These are phyloP conservation scores for Amaranthus palmeri DNA, from an alignment of 148 eudicot genomes.

Conservation along the genomic window DNA sequence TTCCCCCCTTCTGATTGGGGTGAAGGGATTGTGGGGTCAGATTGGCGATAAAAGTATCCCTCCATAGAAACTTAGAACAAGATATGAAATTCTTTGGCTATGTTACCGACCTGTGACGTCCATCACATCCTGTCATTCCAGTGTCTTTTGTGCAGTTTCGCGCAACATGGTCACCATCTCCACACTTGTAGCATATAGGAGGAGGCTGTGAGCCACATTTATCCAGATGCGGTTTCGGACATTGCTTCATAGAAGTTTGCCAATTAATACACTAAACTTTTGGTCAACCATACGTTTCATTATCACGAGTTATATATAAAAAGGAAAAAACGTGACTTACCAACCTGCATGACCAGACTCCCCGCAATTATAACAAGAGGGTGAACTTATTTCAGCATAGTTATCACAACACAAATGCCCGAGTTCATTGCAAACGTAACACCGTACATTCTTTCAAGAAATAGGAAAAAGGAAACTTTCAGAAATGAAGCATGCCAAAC, in stretches of 20 bases:
- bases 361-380: conserved; percentile 35
- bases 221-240: conserved; percentile 24
- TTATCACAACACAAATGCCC: conserved; percentile 44
- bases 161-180: conserved; percentile 31
- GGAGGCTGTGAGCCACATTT: conserved; percentile 21
- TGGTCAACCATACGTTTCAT: conserved; percentile 2
- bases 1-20: neutral
- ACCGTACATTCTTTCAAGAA: conserved; percentile 34
- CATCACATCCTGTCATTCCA: neutral
- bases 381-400: conserved; percentile 14
- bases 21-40: neutral
- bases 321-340: conserved; percentile 21
- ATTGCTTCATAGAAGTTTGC: conserved; percentile 21
- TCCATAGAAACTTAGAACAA: neutral
- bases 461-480: neutral
- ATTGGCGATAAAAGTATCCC: neutral
- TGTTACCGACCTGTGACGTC: conserved; percentile 13
- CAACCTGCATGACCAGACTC: conserved; percentile 32
- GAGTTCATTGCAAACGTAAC: conserved; percentile 41
- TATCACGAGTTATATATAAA: neutral
- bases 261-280: neutral
- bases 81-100: neutral
- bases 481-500: neutral
- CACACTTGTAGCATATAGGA: conserved; percentile 32
- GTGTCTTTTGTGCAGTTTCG: conserved; percentile 19